Evolutionary conservation across 108 stramenopile species (phyloP).

Genomic region (Skeletonema potamos): DNA sequence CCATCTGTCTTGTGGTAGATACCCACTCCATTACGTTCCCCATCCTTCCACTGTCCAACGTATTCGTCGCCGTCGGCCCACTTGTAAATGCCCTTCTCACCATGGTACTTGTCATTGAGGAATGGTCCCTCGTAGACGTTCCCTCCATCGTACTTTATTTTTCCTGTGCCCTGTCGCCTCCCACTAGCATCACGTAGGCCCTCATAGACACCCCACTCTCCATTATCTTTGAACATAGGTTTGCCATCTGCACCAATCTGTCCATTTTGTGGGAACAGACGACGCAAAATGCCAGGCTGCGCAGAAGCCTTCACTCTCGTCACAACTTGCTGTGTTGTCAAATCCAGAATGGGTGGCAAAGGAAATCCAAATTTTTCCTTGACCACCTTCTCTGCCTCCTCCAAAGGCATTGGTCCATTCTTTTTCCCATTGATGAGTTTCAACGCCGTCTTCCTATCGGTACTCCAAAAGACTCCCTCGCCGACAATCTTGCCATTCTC

Average conservation of each 20-base stretch:
- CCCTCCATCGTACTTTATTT: constrained; percentile 25
- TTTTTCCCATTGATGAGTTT: constrained; percentile 16
- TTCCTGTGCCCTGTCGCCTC: constrained; percentile 14
- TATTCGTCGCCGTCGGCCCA: constrained; percentile 29
- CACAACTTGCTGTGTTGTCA: not conserved
- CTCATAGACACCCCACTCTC: constrained; percentile 29
- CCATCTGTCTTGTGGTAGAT: constrained; percentile 9
- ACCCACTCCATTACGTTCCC: constrained; percentile 27
- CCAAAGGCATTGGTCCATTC: constrained; percentile 5
- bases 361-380: constrained; percentile 18
- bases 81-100: constrained; percentile 16
- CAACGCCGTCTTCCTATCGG: constrained; percentile 18
- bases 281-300: constrained; percentile 5
- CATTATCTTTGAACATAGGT: constrained; percentile 33
- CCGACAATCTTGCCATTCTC: constrained; percentile 14
- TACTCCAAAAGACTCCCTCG: constrained; percentile 19
- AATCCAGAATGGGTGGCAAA: constrained; percentile 1
- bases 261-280: constrained; percentile 18
- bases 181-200: constrained; percentile 11
- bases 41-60: constrained; percentile 24
- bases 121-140: constrained; percentile 17
- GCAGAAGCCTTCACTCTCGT: not conserved
- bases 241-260: constrained; percentile 12
- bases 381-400: constrained; percentile 22
- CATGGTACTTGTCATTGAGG: constrained; percentile 27